Conservation (phyloP, 148 eudicot species). For the Nyssa sinensis region DNA sequence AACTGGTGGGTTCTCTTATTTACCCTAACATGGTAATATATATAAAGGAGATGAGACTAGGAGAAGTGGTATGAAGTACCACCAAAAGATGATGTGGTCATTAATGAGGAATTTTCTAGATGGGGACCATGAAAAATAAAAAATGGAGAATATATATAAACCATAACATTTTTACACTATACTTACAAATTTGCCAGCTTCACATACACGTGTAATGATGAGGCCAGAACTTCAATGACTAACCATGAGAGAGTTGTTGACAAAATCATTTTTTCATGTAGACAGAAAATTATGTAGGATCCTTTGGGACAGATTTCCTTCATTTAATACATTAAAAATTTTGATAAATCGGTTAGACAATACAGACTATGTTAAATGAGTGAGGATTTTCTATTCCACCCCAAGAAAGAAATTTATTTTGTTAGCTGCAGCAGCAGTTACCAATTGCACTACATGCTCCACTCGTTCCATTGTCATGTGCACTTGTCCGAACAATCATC, state of each 20-base stretch:
- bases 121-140: neutral
- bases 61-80: neutral
- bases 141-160: neutral
- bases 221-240: neutral
- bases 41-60: neutral
- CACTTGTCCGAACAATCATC: too few relatives aligned
- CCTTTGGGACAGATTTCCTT: neutral
- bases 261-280: neutral
- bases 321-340: neutral
- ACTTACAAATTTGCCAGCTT: neutral
- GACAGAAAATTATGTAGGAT: neutral
- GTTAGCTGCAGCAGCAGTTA: neutral
- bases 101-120: conserved; percentile 4
- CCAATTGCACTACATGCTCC: neutral
- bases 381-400: neutral
- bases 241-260: neutral
- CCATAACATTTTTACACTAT: neutral
- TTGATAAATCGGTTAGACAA: neutral
- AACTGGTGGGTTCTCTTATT: neutral
- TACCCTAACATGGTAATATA: neutral
- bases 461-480: neutral
- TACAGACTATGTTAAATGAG: neutral
- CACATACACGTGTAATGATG: neutral
- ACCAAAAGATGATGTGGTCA: neutral
- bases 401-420: neutral